Percentiles rank a stretch among this genome's conserved stretches.
These are phyloP conservation scores for Aureobasidium melanogenum DNA, from an alignment of 2,329 filamentous ascomycete genomes.

Conservation along the genomic window DNA sequence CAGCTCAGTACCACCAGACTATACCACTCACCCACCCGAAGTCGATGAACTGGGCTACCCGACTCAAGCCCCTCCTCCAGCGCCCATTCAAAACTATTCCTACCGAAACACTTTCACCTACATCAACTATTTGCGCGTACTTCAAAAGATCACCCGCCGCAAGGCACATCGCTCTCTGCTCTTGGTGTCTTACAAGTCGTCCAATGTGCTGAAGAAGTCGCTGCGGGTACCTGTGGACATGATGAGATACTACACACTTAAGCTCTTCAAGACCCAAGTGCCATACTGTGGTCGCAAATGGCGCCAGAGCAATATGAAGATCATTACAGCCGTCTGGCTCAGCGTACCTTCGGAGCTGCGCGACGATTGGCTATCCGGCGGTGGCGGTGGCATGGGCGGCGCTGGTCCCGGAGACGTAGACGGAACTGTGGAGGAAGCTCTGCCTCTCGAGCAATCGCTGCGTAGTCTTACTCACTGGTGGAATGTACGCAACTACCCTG, in stretches of 20 bases:
- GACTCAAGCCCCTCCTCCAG: conserved; percentile 56
- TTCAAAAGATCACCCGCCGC: conserved; percentile 95
- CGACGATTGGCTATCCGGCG: conserved; percentile 89
- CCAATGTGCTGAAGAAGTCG: conserved; percentile 81
- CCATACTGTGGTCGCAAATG: conserved; percentile 97
- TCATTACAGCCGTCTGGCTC: conserved; percentile 93
- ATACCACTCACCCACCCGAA: conserved; percentile 36
- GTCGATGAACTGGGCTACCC: conserved; percentile 87
- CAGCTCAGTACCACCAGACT: conserved; percentile 29
- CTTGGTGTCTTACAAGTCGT: conserved; percentile 91
- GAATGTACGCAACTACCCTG: conserved; percentile 74
- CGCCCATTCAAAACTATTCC: conserved; percentile 81
- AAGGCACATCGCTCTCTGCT: conserved; percentile 92
- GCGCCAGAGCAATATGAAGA: conserved; percentile 96
- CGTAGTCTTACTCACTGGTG: conserved; percentile 89
- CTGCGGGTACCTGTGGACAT: conserved; percentile 83
- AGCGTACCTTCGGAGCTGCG: conserved; percentile 86
- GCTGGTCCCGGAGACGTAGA: conserved; percentile 59
- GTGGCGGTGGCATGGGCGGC: conserved; percentile 35
- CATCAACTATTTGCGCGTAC: conserved; percentile 89
- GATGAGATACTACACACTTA: conserved; percentile 86
- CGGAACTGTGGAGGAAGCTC: conserved; percentile 82
- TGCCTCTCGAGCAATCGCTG: conserved; percentile 85
- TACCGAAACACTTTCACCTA: conserved; percentile 91
- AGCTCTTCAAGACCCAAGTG: conserved; percentile 97